Base-by-base conservation (phyloP, 805 yeast genomes). In the Pichia phayaonensis region DNA sequence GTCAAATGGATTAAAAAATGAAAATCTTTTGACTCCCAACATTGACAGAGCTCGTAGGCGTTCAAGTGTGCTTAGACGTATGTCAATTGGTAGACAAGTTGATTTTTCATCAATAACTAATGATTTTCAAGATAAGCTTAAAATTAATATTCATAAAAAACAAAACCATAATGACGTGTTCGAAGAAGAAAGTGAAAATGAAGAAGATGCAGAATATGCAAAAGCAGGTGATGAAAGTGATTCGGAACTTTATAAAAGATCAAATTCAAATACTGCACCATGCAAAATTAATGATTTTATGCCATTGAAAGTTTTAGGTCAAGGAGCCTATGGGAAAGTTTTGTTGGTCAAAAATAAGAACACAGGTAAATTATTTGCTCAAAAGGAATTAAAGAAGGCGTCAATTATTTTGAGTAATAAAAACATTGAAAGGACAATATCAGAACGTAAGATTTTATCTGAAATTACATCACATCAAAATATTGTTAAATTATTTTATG, bases 271-370 rank as follows among this genome's bases (percentile, higher is more conserved):
- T 16, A 52, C 52, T 36, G 31, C 50, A 26, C 45, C 36, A 3
- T 49, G 49, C 24, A 47, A 34, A 44, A 4, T 77, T 72, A 5
- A 54, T 6, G 94, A 88, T 61, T 88, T 88, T 59, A 79, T 73
- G 55, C 84, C 84, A 2, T 62, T 89, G 4, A 83, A 79, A 59
- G 89, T 86, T 0, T 69, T 88, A 10, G 96, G 96, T 0, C 77
- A 82, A 49, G 96, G 96, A 8, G 90, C 96, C 0, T 88, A 86
- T 58, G 96, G 96, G 3, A 87, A 85, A 63, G 96, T 88, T 4
- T 62, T 84, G 16, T 68, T 88, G 18, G 95, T 87, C 1, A 77
- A 80, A 40, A 87, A 86, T 61, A 69, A 63, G 44, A 55, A 68
- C 15, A 77, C 86, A 0, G 81, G 82, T 0, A 74, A 76, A 55